Conservation (phyloP, 805 yeast genomes). For the Wickerhamiella kazuoi region DNA sequence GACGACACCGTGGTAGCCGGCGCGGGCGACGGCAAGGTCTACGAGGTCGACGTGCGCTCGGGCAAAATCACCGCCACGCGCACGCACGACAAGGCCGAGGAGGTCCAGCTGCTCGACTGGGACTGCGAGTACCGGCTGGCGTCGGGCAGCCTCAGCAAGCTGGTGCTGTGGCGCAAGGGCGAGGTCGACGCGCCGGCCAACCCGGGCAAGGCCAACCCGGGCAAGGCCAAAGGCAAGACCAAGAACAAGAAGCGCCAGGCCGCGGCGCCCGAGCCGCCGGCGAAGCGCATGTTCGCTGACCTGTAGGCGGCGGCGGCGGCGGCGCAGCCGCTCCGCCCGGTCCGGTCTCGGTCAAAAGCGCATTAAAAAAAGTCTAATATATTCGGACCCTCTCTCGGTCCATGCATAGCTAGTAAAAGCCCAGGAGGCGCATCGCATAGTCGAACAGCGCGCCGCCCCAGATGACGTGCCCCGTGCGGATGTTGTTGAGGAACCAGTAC, state of each 20-base stretch:
- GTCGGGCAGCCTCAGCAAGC: constrained; percentile 66
- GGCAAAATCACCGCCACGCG: constrained; percentile 51
- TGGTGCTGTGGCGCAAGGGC: constrained; percentile 51
- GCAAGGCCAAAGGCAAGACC: background rate
- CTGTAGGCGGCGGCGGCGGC: too few species aligned
- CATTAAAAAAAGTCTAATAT: too few species aligned
- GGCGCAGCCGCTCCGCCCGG: too few species aligned
- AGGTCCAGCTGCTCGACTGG: constrained; percentile 56
- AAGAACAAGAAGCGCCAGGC: background rate
- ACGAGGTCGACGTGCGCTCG: constrained; percentile 43
- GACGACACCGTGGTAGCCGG: constrained; percentile 28
- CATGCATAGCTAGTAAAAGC: constrained; percentile 4
- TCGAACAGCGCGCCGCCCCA: constrained; percentile 22
- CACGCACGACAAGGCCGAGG: constrained; percentile 46
- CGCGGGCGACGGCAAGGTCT: constrained; percentile 55
- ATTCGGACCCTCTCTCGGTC: too few species aligned
- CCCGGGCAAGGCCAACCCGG: constrained; percentile 7
- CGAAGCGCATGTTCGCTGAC: background rate
- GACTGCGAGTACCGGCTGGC: constrained; percentile 67
- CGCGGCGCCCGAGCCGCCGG: background rate
- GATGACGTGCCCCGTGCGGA: constrained; percentile 35
- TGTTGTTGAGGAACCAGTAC: constrained; percentile 59
- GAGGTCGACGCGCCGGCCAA: constrained; percentile 6
- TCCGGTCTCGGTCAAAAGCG: too few species aligned
- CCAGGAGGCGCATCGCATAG: constrained; percentile 17